Evolutionary conservation across 176 grass and related monocot species (phyloP), one percentile per base, ranked within the genome.

Genomic region (Otatea glauca): DNA sequence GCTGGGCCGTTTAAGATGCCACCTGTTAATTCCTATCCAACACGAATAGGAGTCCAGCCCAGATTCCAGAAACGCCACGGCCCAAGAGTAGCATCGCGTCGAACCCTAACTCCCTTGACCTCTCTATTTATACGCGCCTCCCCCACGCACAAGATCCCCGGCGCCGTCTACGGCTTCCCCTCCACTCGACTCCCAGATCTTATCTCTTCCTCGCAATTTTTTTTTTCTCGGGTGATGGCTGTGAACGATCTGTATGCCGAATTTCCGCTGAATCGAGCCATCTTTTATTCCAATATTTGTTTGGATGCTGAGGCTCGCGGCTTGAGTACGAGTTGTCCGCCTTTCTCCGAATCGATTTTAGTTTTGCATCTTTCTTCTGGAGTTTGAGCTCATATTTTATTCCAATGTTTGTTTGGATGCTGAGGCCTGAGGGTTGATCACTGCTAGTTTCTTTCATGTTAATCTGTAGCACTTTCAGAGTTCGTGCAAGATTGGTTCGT

Each of bases 251-350:
- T 62, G 9, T 62, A 12, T 13, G 59, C 59, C 9, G 58, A 25
- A 24, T 72, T 48, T 29, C 84, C 76, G 76, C 84, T 87, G 80
- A 89, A 27, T 84, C 49, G 87, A 89, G 87, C 80, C 80, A 56
- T 56, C 64, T 76, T 81, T 55, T n/a, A n/a, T n/a, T n/a, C n/a
- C n/a, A n/a, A n/a, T n/a, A n/a, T n/a, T n/a, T n/a, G n/a, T n/a
- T n/a, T n/a, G n/a, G n/a, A n/a, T n/a, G n/a, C n/a, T n/a, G n/a
- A n/a, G n/a, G n/a, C 54, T 56, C 20, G 2, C 7, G 17, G 2
- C 18, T 56, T 20, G 39, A n/a, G 54, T 56, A 56, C 9, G 7
- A 9, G 20, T 56, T 9, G 20, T 9, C 54, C 18, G 6, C 20
- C 6, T 8, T 23, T 23, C 21, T 10, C 23, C n/a, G 1, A 27